Percentiles rank a stretch among this genome's conserved stretches.
Evolutionary conservation across 345 rosid species (phyloP).

Genomic region (Citrus sp.): DNA sequence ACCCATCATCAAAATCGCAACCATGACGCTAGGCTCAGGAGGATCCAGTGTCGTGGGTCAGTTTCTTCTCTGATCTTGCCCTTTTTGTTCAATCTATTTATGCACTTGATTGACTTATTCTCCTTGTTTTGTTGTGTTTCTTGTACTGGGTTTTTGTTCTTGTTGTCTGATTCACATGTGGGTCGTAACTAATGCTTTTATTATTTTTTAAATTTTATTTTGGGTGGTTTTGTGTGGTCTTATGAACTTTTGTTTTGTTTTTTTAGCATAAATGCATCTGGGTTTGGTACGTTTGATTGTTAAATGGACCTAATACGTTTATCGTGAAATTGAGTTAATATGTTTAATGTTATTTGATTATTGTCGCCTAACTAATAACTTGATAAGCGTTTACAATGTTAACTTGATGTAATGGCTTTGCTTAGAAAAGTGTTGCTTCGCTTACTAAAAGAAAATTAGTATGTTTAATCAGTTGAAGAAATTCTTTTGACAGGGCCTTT

Average conservation of each 20-base stretch:
- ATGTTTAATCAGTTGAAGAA: neutral
- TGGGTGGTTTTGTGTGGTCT: neutral
- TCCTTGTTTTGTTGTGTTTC: neutral
- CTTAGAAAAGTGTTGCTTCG: neutral
- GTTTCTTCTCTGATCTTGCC: slow-evolving; percentile 23
- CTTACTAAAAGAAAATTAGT: neutral
- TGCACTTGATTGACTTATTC: neutral
- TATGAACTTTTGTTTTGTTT: too few relatives aligned
- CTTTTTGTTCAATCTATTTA: slow-evolving; percentile 16
- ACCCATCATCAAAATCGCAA: slow-evolving; percentile 8
- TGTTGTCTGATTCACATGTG: slow-evolving; percentile 7
- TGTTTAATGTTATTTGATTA: neutral
- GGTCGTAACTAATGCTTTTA: neutral
- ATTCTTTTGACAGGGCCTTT: neutral
- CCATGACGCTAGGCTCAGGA: slow-evolving; percentile 86
- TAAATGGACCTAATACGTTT: neutral
- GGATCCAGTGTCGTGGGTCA: slow-evolving; percentile 88
- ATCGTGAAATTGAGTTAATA: neutral
- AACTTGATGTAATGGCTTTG: neutral
- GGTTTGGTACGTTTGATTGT: neutral
- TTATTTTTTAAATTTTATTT: neutral
- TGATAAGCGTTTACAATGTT: neutral
- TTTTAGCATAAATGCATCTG: neutral
- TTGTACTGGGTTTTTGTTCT: neutral
- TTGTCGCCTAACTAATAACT: neutral